Evolutionary conservation across 345 rosid species (phyloP), one percentile per base, ranked within the genome.

Genomic region (Populus alba): DNA sequence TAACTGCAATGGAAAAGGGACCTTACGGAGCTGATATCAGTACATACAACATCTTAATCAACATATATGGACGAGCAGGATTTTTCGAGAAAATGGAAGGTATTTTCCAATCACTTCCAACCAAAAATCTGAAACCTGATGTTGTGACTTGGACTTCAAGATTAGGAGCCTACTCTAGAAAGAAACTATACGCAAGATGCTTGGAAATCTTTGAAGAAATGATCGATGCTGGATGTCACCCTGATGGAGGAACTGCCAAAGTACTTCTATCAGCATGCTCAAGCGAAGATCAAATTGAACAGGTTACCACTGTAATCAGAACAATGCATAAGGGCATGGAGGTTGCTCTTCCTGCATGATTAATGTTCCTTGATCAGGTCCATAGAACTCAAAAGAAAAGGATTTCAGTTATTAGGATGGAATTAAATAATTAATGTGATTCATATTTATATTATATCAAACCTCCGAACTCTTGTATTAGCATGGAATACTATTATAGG

Each of bases 141-240:
- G 99, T 92, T 2, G 96, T 95, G 79, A 95, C 99, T 11, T 95
- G 98, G 99, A 95, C 99, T 0, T 92, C 98, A 5, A 86, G 97
- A 66, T 78, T 91, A 0, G 95, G 93, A 10, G 97, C 91, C 38
- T 93, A 92, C 83, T 91, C 99, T 0, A 91, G 92, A 70, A 95
- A 93, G 92, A 95, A 92, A 77, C 82, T 91, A 18, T 95, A 91
- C 77, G 72, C 55, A 70, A 91, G 73, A 79, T 95, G 97, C 80
- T 55, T 95, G 65, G 91, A 95, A 77, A 87, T 93, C 11, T 95
- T 95, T 2, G 97, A 95, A 78, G 97, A 92, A 66, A 95, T 95
- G 99, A 88, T 95, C 5, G 97, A 93, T 80, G 81, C 94, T 13
- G 95, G 95, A 20, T 93, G 97, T 68, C 81, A 82, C 41, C 98